phyloP scores from a whole-genome alignment of 768 basidiomycete genomes.

The Tulasnella calospora region DNA sequence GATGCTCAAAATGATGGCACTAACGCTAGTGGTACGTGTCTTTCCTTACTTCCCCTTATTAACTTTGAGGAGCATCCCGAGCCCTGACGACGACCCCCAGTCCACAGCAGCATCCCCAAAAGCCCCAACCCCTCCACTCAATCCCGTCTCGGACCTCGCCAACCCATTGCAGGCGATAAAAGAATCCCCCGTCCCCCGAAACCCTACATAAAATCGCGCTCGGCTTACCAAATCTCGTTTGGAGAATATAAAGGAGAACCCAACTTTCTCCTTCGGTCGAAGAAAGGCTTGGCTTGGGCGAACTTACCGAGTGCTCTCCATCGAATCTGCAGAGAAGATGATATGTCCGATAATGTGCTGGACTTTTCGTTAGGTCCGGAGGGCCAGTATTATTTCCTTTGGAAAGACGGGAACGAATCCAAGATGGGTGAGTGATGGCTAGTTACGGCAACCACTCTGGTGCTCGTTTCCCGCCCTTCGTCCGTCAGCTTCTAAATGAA shows the following conservation, averaged over 20 bases:
- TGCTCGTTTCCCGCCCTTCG: no score
- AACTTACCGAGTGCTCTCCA: constrained; percentile 15
- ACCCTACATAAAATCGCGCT: constrained; percentile 13
- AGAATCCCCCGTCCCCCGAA: constrained; percentile 7
- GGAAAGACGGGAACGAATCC: constrained; percentile 11
- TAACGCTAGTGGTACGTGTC: neutral
- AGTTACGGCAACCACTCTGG: no score
- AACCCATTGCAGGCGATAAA: constrained; percentile 4
- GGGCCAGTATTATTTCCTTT: constrained; percentile 12
- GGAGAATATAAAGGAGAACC: constrained; percentile 11
- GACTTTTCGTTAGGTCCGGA: constrained; percentile 13
- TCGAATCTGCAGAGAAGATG: neutral
- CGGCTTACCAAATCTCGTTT: constrained; percentile 13
- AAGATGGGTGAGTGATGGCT: constrained; percentile 15
- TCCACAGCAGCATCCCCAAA: neutral
- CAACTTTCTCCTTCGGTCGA: constrained; percentile 16
- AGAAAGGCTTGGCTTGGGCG: constrained; percentile 11
- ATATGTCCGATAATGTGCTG: neutral
- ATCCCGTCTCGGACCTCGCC: neutral
- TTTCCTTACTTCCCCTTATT: neutral
- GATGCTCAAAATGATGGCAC: neutral
- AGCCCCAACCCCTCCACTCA: neutral
- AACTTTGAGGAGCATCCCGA: neutral
- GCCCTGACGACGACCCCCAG: neutral
- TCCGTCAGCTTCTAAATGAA: neutral